Conservation (phyloP, 2,329 filamentous ascomycete species). For the Penicillium sp. region DNA sequence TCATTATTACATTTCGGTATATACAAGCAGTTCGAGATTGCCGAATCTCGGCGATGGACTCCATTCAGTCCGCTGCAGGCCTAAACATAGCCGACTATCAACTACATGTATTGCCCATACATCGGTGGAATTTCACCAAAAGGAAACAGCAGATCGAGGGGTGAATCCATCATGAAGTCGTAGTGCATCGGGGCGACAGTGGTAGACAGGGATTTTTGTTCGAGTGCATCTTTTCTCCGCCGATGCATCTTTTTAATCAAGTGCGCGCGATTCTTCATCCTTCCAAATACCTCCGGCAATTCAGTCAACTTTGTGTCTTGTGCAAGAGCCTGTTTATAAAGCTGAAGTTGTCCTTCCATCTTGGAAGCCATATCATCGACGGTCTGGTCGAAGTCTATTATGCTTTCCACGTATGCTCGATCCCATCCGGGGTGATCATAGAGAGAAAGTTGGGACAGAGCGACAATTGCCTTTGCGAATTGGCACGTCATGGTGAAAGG, state of each 20-base stretch:
- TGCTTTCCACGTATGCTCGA: conserved; percentile 21
- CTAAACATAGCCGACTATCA: not conserved
- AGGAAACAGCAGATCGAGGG: conserved; percentile 15
- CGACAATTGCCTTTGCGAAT: conserved; percentile 47
- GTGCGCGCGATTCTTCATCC: conserved; percentile 4
- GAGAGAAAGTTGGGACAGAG: conserved; percentile 28
- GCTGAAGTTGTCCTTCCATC: conserved; percentile 17
- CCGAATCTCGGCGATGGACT: too few relatives aligned
- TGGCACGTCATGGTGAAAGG: conserved; percentile 50
- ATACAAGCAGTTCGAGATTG: not conserved
- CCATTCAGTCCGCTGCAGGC: not conserved
- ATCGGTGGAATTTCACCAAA: conserved; percentile 9
- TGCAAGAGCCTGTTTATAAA: not conserved
- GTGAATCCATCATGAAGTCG: conserved; percentile 13
- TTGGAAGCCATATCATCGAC: conserved; percentile 20
- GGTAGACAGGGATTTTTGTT: not conserved
- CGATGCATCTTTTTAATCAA: conserved; percentile 17
- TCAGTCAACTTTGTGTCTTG: not conserved
- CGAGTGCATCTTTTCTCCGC: conserved; percentile 12
- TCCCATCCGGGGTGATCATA: conserved; percentile 29
- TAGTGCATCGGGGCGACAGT: conserved; percentile 3
- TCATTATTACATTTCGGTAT: not conserved
- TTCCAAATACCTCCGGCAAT: conserved; percentile 17
- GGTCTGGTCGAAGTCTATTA: conserved; percentile 22
- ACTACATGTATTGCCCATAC: not conserved